Percentiles rank a stretch among this genome's conserved stretches.
phyloP scores from a whole-genome alignment of 208 protist species.

The Trypanosoma scelopori region DNA sequence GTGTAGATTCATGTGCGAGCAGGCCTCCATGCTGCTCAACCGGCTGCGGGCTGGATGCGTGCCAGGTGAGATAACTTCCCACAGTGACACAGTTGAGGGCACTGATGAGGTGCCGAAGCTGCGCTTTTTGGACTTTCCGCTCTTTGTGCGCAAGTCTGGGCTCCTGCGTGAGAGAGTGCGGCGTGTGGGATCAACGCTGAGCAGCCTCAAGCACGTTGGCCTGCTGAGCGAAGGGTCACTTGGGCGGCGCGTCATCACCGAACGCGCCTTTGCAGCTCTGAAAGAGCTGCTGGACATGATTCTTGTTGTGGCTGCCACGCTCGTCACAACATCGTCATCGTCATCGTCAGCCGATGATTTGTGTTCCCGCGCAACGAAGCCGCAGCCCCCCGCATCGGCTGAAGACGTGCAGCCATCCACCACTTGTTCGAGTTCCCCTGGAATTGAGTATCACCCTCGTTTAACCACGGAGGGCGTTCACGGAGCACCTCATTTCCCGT shows the following conservation, averaged over 20 bases:
- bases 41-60: not conserved
- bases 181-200: conserved; percentile 19
- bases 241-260: conserved; percentile 27
- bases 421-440: too few relatives aligned
- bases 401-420: too few relatives aligned
- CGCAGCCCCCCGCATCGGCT: too few relatives aligned
- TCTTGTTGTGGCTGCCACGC: conserved; percentile 12
- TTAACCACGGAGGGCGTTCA: too few relatives aligned
- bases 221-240: conserved; percentile 22
- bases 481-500: too few relatives aligned
- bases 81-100: too few relatives aligned
- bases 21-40: conserved; percentile 13
- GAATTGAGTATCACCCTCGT: too few relatives aligned
- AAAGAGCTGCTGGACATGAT: conserved; percentile 27
- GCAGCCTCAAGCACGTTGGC: conserved; percentile 27
- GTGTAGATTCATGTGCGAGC: conserved; percentile 13
- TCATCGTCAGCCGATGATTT: not conserved
- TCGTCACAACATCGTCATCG: conserved; percentile 1
- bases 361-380: not conserved
- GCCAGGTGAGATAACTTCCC: not conserved
- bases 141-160: conserved; percentile 24
- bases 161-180: conserved; percentile 23
- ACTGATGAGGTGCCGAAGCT: not conserved
- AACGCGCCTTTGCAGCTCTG: conserved; percentile 19
- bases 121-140: conserved; percentile 12